Percentiles rank a stretch among this genome's conserved stretches.
These are phyloP conservation scores for Endotrypanum monterogeii DNA, from an alignment of 208 protist genomes.

Conservation along the genomic window DNA sequence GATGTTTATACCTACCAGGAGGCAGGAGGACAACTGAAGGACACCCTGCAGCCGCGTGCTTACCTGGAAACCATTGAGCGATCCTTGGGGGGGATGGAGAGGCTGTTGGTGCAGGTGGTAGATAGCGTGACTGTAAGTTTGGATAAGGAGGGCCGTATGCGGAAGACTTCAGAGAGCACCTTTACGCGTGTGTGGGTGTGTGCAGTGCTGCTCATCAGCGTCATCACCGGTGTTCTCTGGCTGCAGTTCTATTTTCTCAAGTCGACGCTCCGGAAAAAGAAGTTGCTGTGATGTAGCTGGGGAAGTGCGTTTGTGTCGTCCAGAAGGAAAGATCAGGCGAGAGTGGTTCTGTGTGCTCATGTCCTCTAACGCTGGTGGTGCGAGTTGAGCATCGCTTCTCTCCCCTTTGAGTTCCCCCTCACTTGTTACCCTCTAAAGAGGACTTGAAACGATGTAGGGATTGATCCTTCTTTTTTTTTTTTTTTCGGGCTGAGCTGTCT, in stretches of 20 bases:
- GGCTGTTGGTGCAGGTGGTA: slow-evolving; percentile 14
- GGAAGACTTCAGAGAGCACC: slow-evolving; percentile 72
- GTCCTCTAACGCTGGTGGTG: background rate
- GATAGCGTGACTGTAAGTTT: slow-evolving; percentile 11
- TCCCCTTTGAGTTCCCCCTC: background rate
- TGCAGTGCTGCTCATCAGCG: slow-evolving; percentile 41
- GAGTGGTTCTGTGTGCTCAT: background rate
- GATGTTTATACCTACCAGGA: slow-evolving; percentile 75
- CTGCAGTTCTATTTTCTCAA: slow-evolving; percentile 75
- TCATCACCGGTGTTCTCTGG: slow-evolving; percentile 49
- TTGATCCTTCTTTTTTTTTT: too few relatives aligned
- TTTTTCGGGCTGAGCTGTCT: too few relatives aligned
- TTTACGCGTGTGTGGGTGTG: slow-evolving; percentile 80
- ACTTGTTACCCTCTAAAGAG: too few relatives aligned
- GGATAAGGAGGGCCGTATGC: slow-evolving; percentile 47
- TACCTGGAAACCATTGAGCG: slow-evolving; percentile 53
- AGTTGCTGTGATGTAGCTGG: slow-evolving; percentile 39
- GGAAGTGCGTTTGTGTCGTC: too few relatives aligned
- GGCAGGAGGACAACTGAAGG: slow-evolving; percentile 61
- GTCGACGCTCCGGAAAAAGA: slow-evolving; percentile 62
- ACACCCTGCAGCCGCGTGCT: slow-evolving; percentile 48
- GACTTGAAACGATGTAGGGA: too few relatives aligned
- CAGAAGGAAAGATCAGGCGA: background rate
- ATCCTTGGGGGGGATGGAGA: slow-evolving; percentile 22
- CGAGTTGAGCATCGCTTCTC: background rate